These are phyloP conservation scores for Croton setiger DNA, from an alignment of 441 rosid genomes.

Conservation along the genomic window DNA sequence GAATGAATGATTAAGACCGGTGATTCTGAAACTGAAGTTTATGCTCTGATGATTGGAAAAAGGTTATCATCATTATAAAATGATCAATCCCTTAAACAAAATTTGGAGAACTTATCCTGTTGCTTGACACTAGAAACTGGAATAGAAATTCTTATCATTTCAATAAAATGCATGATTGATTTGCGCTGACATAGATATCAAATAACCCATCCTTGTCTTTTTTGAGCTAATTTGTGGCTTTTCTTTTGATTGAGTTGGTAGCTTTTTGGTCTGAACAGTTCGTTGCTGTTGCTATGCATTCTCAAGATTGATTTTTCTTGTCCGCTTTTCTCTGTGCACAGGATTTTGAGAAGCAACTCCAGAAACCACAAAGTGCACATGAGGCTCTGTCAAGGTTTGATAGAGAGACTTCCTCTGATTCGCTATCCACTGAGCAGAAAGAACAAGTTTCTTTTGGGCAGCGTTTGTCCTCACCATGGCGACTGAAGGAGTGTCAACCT, in stretches of 20 bases:
- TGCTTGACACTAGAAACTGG: neutral
- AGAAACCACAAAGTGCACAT: slow-evolving; percentile 38
- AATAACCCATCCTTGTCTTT: neutral
- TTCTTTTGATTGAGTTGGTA: too few relatives aligned
- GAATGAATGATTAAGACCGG: slow-evolving; percentile 23
- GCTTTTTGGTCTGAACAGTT: neutral
- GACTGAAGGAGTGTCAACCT: slow-evolving; percentile 30
- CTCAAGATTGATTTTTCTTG: slow-evolving; percentile 10
- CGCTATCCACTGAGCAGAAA: slow-evolving; percentile 52
- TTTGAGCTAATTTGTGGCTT: neutral
- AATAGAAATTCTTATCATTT: neutral
- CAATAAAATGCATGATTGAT: too few relatives aligned
- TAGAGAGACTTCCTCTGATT: slow-evolving; percentile 41
- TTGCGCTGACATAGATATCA: too few relatives aligned
- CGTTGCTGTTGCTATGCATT: slow-evolving; percentile 2
- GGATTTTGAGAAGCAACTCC: slow-evolving; percentile 55
- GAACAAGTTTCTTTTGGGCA: slow-evolving; percentile 41
- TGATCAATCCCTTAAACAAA: neutral
- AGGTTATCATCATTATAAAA: neutral
- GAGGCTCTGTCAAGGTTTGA: slow-evolving; percentile 45
- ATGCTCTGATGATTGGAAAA: neutral
- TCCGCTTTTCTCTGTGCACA: slow-evolving; percentile 29
- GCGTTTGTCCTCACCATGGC: slow-evolving; percentile 41
- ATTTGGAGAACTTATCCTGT: neutral
- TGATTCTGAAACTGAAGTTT: slow-evolving; percentile 7